phyloP scores from a whole-genome alignment of 305 asterid species.

The Solanum hybrid region DNA sequence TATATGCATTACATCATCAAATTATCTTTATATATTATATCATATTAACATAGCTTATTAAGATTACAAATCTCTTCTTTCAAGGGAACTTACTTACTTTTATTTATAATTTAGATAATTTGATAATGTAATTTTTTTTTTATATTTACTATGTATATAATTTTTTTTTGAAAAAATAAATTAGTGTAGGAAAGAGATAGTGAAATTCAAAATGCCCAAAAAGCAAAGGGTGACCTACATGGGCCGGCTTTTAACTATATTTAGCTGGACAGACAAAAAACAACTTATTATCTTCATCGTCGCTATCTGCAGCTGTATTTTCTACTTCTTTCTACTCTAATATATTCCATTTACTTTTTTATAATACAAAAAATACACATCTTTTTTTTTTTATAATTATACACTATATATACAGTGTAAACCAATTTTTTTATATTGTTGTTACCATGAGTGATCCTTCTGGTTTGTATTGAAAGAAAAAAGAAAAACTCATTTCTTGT shows the following conservation, averaged over 20 bases:
- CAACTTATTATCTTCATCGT: constrained; percentile 71
- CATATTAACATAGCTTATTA: not conserved
- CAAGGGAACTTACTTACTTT: not conserved
- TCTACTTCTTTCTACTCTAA: not conserved
- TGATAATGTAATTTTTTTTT: not conserved
- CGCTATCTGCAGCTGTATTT: constrained; percentile 46
- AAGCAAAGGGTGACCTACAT: constrained; percentile 77
- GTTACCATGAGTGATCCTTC: constrained; percentile 8
- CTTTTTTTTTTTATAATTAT: not conserved
- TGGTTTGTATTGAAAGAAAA: constrained; percentile 7
- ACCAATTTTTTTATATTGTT: not conserved
- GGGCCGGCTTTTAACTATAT: constrained; percentile 90
- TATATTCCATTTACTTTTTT: not conserved
- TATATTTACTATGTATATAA: not conserved
- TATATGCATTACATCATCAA: not conserved
- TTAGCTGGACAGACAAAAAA: constrained; percentile 91
- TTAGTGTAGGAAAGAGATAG: constrained; percentile 19
- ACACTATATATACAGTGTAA: not conserved
- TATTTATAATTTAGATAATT: not conserved
- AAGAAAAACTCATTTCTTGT: constrained; percentile 1
- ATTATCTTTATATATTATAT: not conserved
- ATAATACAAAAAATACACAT: not conserved
- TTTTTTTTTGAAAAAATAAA: not conserved
- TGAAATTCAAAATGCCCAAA: constrained; percentile 48
- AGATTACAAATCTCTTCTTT: not conserved